A percentile compares a stretch with the other conserved stretches of the same genome.
Conservation (phyloP, 352 stramenopile genomes). For the Phytopythium mirpurense region DNA sequence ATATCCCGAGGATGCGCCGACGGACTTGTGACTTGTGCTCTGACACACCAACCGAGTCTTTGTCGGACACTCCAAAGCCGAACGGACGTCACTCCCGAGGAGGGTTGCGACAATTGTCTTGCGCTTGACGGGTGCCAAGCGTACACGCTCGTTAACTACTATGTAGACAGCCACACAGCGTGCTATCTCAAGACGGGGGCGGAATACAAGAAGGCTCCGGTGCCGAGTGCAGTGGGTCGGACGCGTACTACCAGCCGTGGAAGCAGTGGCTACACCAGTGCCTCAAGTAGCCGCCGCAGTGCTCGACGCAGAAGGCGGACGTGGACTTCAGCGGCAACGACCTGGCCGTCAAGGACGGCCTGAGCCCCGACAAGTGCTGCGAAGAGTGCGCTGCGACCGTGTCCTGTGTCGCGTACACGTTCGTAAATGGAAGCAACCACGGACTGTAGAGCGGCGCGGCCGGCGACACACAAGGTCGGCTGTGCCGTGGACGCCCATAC, state of each 20-base stretch:
- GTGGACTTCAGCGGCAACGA: slow-evolving; percentile 43
- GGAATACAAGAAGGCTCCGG: neutral
- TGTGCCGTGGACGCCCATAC: no score
- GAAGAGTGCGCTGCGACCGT: slow-evolving; percentile 10
- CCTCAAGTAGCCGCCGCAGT: slow-evolving; percentile 21
- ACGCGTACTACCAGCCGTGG: slow-evolving; percentile 15
- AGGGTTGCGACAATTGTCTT: no score
- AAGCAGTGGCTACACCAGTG: slow-evolving; percentile 38
- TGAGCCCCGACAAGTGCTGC: slow-evolving; percentile 12
- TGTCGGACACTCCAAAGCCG: no score
- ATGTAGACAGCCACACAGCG: no score
- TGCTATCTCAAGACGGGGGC: no score
- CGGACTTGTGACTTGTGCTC: no score
- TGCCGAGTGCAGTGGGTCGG: slow-evolving; percentile 7
- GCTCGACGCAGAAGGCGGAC: slow-evolving; percentile 27
- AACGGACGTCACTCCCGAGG: no score
- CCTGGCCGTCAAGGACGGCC: slow-evolving; percentile 20
- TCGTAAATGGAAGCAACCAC: slow-evolving; percentile 17
- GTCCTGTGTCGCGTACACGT: slow-evolving; percentile 22
- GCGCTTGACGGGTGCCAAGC: no score
- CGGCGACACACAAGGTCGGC: no score
- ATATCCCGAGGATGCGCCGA: no score
- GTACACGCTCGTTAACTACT: no score
- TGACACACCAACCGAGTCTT: no score
- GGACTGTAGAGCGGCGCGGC: neutral